phyloP scores from a whole-genome alignment of 2,329 filamentous ascomycete species.

The Penicillium janthinellum region DNA sequence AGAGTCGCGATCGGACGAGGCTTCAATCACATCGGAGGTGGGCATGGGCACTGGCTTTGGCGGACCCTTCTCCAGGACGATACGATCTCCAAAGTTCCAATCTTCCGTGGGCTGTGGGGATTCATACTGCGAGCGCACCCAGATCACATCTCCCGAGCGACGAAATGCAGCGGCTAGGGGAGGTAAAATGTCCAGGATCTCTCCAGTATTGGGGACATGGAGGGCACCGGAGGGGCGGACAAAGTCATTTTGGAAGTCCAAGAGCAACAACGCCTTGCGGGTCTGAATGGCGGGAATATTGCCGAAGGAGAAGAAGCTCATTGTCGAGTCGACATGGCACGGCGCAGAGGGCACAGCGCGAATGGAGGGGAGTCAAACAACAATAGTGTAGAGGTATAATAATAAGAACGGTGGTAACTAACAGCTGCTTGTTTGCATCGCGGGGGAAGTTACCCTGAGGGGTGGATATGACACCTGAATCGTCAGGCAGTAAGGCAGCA shows the following conservation, averaged over 20 bases:
- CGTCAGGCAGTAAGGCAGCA: background rate
- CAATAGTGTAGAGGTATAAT: background rate
- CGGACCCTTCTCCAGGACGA: conserved; percentile 38
- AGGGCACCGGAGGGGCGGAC: conserved; percentile 68
- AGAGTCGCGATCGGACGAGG: conserved; percentile 21
- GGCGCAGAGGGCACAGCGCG: background rate
- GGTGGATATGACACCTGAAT: conserved; percentile 17
- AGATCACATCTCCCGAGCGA: conserved; percentile 72
- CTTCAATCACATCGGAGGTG: conserved; percentile 25
- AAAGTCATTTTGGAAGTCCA: conserved; percentile 93
- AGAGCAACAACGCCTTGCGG: conserved; percentile 71
- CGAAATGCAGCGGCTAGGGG: conserved; percentile 73
- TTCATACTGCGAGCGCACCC: conserved; percentile 77
- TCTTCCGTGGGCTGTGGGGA: conserved; percentile 60
- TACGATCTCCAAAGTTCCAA: conserved; percentile 50
- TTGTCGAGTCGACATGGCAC: conserved; percentile 30
- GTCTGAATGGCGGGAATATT: conserved; percentile 56
- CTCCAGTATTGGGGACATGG: conserved; percentile 62
- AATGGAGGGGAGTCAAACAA: background rate
- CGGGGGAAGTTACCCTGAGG: background rate
- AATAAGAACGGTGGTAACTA: background rate
- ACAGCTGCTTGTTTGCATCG: conserved; percentile 1
- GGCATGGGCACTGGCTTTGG: conserved; percentile 12
- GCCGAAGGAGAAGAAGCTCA: conserved; percentile 36
- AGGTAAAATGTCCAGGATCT: conserved; percentile 68